Evolutionary conservation across 2,329 filamentous ascomycete species (phyloP).

Genomic region (Didymella segeticola): DNA sequence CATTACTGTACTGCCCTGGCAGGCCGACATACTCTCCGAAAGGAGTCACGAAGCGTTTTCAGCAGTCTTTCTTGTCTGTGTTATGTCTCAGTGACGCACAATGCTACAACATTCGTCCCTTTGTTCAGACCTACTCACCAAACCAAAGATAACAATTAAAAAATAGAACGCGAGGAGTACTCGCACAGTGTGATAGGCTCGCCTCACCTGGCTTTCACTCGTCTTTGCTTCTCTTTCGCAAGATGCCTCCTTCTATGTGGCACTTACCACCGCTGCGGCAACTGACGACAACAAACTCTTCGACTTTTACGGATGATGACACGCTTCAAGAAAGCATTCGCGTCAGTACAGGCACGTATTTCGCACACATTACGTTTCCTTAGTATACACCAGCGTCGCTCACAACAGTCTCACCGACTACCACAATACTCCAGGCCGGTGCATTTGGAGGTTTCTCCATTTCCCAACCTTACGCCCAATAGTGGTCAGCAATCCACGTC

Average conservation of each 20-base stretch:
- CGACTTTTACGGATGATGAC: not conserved
- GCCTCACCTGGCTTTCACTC: not conserved
- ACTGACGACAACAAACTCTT: not conserved
- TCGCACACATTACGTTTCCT: not conserved
- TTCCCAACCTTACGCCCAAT: not conserved
- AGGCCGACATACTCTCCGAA: not conserved
- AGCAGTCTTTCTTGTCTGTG: not conserved
- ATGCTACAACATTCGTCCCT: not conserved
- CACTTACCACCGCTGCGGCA: too few species aligned
- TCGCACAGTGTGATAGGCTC: too few species aligned
- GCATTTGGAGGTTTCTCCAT: too few species aligned
- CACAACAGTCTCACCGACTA: too few species aligned
- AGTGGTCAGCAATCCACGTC: not conserved
- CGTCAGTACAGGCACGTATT: not conserved
- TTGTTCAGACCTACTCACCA: not conserved
- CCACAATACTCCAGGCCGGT: not conserved
- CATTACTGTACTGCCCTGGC: not conserved
- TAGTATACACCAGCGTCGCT: too few species aligned
- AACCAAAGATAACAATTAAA: not conserved
- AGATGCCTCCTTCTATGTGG: not conserved
- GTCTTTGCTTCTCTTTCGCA: not conserved
- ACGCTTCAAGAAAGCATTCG: not conserved
- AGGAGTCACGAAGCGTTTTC: too few species aligned
- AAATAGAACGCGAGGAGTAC: too few species aligned
- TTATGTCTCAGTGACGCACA: not conserved